Evolutionary conservation across 139 green algal genomes (phyloP), one percentile per base, ranked within the genome.

Genomic region (Micractinium sp.): DNA sequence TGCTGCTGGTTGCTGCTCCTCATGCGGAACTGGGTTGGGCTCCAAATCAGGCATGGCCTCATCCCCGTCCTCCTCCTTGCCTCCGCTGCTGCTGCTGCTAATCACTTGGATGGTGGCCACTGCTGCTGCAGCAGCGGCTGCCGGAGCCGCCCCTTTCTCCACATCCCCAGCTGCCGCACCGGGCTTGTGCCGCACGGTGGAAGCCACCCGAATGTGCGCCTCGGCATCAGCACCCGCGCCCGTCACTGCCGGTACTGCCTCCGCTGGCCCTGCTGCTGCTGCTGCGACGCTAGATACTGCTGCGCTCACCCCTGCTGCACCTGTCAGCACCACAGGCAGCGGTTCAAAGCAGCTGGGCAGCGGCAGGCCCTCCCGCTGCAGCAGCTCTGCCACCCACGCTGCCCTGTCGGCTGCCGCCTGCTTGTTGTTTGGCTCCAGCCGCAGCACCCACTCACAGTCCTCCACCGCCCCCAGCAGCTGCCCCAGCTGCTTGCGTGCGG

Each of bases 371-470:
- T 79, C 23, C 27, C 87, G 33, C 18, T 85, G 35, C 39, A 69
- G 61, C 73, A 85, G 63, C 60, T 74, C 31, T 20, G 41, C n/a
- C n/a, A 85, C 66, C 29, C 69, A 90, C 38, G 67, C 31, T 18
- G 23, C 79, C 29, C 94, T 87, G 47, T 96, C 95, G 14, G 39
- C 66, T 0, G 88, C 91, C 18, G 95, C 80, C 19, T 90, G 89
- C 22, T 83, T 82, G 90, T 95, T 97, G 81, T 74, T 67, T 0
- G 96, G 95, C 88, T 97, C 93, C 77, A 96, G 82, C 38, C 93
- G 82, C 71, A 98, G 85, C 15, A 93, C 95, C 31, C 66, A 9
- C 81, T 98, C 96, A 88, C 94, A 95, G 85, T 98, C 95, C 9
- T 88, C 79, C 9, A 93, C 83, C 13, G 96, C 94, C 13, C 91